Evolutionary conservation across 768 basidiomycete species (phyloP).

Genomic region (Pisolithus tinctorius): DNA sequence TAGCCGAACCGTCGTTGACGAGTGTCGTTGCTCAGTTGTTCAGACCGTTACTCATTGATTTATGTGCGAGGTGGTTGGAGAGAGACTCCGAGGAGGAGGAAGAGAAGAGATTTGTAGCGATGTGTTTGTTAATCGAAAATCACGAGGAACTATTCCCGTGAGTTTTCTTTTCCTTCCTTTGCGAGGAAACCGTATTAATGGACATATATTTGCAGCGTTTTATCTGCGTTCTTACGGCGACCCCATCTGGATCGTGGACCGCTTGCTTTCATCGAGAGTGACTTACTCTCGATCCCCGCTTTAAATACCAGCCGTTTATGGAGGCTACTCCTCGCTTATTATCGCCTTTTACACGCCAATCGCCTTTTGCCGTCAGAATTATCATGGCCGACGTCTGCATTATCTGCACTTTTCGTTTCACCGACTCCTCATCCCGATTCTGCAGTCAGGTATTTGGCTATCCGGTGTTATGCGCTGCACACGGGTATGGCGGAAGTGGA

Average conservation of each 20-base stretch:
- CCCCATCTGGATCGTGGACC: slow-evolving; percentile 46
- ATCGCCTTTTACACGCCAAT: slow-evolving; percentile 72
- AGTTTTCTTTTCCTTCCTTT: slow-evolving; percentile 22
- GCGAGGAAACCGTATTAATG: background rate
- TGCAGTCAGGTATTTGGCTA: slow-evolving; percentile 62
- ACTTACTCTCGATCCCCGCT: slow-evolving; percentile 18
- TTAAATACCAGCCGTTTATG: slow-evolving; percentile 51
- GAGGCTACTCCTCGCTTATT: slow-evolving; percentile 68
- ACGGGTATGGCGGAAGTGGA: slow-evolving; percentile 74
- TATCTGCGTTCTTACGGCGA: slow-evolving; percentile 44
- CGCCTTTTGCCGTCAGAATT: slow-evolving; percentile 55
- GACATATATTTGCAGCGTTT: slow-evolving; percentile 35
- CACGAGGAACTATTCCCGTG: slow-evolving; percentile 71
- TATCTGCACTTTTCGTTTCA: slow-evolving; percentile 35
- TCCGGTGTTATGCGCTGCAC: slow-evolving; percentile 72
- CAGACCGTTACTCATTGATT: slow-evolving; percentile 70
- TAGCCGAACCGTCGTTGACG: slow-evolving; percentile 59
- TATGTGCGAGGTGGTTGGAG: slow-evolving; percentile 78
- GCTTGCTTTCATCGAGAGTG: slow-evolving; percentile 37
- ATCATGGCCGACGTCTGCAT: slow-evolving; percentile 48
- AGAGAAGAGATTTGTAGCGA: slow-evolving; percentile 48
- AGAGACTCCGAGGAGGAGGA: slow-evolving; percentile 28
- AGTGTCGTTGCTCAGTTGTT: slow-evolving; percentile 56
- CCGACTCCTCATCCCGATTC: slow-evolving; percentile 49
- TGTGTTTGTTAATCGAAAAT: slow-evolving; percentile 58